A percentile compares a stretch with the other conserved stretches of the same genome.
Evolutionary conservation across 371 early-diverging fungal genomes (phyloP).

Genomic region (Saksenaea oblongispora): DNA sequence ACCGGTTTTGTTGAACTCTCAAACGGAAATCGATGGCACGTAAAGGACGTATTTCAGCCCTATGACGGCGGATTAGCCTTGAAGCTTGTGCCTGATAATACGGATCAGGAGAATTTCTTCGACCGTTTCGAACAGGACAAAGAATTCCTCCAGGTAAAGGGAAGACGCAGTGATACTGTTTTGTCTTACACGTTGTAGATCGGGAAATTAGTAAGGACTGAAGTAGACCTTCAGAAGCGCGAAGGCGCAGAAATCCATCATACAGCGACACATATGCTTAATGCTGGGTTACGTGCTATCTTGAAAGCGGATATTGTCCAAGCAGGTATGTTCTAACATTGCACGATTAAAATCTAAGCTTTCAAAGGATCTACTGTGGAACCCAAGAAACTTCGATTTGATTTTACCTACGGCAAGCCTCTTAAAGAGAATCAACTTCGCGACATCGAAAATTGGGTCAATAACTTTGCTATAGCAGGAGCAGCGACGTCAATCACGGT

Average conservation of each 20-base stretch:
- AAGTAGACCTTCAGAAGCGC: constrained; percentile 58
- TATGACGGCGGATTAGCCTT: constrained; percentile 55
- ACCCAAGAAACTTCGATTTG: constrained; percentile 67
- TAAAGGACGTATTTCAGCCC: constrained; percentile 56
- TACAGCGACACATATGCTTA: constrained; percentile 78
- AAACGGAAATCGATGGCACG: constrained; percentile 53
- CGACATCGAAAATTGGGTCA: constrained; percentile 64
- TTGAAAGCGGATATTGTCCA: constrained; percentile 66
- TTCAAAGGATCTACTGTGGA: constrained; percentile 64
- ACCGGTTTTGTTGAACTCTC: constrained; percentile 49
- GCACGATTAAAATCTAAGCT: not conserved
- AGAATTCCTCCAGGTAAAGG: constrained; percentile 40
- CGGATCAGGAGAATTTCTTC: constrained; percentile 8
- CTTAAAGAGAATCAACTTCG: constrained; percentile 52
- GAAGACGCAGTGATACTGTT: constrained; percentile 2
- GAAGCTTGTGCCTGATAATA: constrained; percentile 15
- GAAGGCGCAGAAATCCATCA: constrained; percentile 72
- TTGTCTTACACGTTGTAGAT: constrained; percentile 4
- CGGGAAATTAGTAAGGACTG: constrained; percentile 45
- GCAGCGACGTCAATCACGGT: constrained; percentile 47
- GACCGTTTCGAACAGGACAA: constrained; percentile 33
- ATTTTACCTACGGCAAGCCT: constrained; percentile 69
- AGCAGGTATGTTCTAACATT: constrained; percentile 48
- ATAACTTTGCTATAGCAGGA: constrained; percentile 47
- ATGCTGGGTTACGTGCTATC: constrained; percentile 66